Base-by-base conservation (phyloP, 306 rosid species). In the Vigna hirtella region DNA sequence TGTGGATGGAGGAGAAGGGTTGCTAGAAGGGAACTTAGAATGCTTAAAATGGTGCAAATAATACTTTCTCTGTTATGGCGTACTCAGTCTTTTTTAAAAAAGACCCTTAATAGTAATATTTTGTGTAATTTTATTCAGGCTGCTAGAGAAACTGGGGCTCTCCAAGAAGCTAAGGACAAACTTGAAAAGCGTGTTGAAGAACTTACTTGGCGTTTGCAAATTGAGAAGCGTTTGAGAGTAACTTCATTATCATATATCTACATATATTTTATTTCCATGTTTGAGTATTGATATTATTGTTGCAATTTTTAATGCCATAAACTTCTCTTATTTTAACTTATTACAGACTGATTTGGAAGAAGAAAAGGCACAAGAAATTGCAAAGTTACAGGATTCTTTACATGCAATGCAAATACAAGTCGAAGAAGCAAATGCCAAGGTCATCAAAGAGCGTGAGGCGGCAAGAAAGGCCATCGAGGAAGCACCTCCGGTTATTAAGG, bases 171-270 rank as follows among this genome's bases (percentile, higher is more conserved):
- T 56, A 96, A 96, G 66, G 97, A 96, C 96, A 96, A 96, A 87
- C 85, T 96, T 63, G 99, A 96, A 84, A 96, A 96, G 87, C 98
- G 99, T 56, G 99, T 96, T 73, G 99, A 96, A 88, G 99, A 96
- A 83, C 99, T 96, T 70, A 93, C 99, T 50, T 96, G 98, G 98
- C 99, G 99, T 70, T 87, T 96, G 85, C 99, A 96, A 83, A 88
- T 96, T 49, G 99, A 96, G 90, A 96, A 96, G 93, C 89, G 99
- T 65, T 79, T 96, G 73, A 90, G 99, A 82, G 99, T 95, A 89
- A 81, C 49, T 82, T 66, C 77, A 70, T 85, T 68, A 84, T 79
- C 53, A 30, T 67, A 50, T 24, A 32, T 43, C 34, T 30, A 30
- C 34, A 30, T 3, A 28, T 28, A 28, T 62, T 72, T 49, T 30